These are phyloP conservation scores for Coelastrella sp. DNA, from an alignment of 139 green algal genomes.

Conservation along the genomic window DNA sequence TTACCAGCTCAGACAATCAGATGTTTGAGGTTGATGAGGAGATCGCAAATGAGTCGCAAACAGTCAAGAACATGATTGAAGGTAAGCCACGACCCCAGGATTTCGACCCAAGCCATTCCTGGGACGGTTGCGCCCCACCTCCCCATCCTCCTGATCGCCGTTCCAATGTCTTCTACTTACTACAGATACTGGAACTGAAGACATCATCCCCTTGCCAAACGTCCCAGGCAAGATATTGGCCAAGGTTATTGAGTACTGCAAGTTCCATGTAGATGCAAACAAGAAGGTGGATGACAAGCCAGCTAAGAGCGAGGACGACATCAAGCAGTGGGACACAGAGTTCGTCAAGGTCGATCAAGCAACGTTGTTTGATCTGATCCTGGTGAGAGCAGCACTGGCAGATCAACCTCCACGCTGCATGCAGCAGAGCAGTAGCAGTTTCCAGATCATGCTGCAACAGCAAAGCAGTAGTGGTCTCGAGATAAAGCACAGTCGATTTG, in stretches of 20 bases:
- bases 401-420: background rate
- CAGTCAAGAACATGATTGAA: conserved; percentile 90
- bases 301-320: conserved; percentile 88
- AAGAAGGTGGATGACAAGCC: conserved; percentile 79
- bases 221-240: conserved; percentile 81
- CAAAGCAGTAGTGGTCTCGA: no score
- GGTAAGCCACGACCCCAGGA: conserved; percentile 53
- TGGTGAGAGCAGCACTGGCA: conserved; percentile 67
- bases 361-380: conserved; percentile 98
- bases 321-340: conserved; percentile 92
- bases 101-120: background rate
- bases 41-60: conserved; percentile 81
- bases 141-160: background rate
- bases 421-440: no score
- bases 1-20: conserved; percentile 72
- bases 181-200: conserved; percentile 77
- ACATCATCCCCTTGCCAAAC: conserved; percentile 87
- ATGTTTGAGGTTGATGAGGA: conserved; percentile 80
- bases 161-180: background rate
- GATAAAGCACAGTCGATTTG: no score
- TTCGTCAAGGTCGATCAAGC: conserved; percentile 98
- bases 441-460: no score
- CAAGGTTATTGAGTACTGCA: conserved; percentile 97
- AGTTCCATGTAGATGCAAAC: conserved; percentile 91
- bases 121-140: background rate